These are phyloP conservation scores for Geum urbanum DNA, from an alignment of 306 rosid genomes.

Conservation along the genomic window DNA sequence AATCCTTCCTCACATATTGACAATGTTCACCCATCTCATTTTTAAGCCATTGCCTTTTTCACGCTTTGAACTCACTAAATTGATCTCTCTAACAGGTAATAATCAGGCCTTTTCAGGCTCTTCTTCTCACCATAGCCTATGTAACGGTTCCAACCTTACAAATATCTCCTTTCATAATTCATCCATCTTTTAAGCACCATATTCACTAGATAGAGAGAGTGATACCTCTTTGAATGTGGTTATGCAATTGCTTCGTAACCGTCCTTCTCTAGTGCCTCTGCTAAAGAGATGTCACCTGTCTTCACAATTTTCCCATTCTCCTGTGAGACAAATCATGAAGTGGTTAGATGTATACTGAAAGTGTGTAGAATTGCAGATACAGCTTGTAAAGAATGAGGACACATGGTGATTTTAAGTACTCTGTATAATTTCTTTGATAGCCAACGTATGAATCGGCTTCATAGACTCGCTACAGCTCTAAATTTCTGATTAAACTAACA, in stretches of 20 bases:
- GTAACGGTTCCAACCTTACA: neutral
- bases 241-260: conserved; percentile 65
- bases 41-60: too few relatives aligned
- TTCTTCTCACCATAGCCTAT: neutral
- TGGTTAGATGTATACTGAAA: neutral
- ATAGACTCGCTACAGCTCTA: neutral
- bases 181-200: neutral
- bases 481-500: neutral
- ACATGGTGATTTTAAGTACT: neutral
- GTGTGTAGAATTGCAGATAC: neutral
- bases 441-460: neutral
- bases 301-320: conserved; percentile 72
- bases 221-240: conserved; percentile 30
- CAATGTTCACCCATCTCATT: neutral
- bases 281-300: conserved; percentile 74
- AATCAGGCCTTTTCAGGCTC: neutral
- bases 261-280: conserved; percentile 65
- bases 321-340: conserved; percentile 30
- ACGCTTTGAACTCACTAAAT: neutral
- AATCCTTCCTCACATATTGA: neutral
- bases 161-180: neutral
- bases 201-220: conserved; percentile 16
- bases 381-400: neutral
- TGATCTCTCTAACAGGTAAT: neutral
- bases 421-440: neutral